Conservation (phyloP, 2,329 filamentous ascomycete species). For the Penicillium sp. region DNA sequence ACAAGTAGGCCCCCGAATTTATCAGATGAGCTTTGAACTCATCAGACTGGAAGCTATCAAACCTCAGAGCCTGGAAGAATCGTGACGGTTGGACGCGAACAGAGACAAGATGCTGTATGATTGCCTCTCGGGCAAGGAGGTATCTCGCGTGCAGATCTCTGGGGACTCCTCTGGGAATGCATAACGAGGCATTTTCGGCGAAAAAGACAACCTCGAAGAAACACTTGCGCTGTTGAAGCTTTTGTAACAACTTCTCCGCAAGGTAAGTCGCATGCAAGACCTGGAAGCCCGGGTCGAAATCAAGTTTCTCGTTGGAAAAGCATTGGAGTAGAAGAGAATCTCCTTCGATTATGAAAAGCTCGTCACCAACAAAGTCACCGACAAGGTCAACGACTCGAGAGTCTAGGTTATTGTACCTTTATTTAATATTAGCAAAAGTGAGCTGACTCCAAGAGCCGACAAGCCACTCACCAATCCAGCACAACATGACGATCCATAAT, state of each 20-base stretch:
- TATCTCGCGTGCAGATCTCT: slow-evolving; percentile 49
- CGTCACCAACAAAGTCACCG: slow-evolving; percentile 71
- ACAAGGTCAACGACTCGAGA: slow-evolving; percentile 61
- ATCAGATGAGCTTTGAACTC: slow-evolving; percentile 57
- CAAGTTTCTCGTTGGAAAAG: slow-evolving; percentile 60
- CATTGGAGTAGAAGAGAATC: slow-evolving; percentile 67
- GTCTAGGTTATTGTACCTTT: slow-evolving; percentile 22
- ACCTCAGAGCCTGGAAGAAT: slow-evolving; percentile 29
- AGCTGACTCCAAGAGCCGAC: background rate
- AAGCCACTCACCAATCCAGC: background rate
- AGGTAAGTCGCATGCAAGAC: slow-evolving; percentile 67
- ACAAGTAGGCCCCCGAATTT: slow-evolving; percentile 58
- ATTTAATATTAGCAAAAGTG: background rate
- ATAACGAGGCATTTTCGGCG: slow-evolving; percentile 49
- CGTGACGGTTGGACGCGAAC: slow-evolving; percentile 41
- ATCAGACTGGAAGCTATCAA: slow-evolving; percentile 28
- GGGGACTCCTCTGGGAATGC: slow-evolving; percentile 48
- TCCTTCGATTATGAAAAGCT: slow-evolving; percentile 70
- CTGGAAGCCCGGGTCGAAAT: slow-evolving; percentile 64
- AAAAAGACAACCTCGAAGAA: slow-evolving; percentile 72
- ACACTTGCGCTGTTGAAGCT: slow-evolving; percentile 62
- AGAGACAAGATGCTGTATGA: slow-evolving; percentile 61
- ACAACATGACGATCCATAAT: background rate
- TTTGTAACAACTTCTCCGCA: slow-evolving; percentile 63
- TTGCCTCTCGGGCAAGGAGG: slow-evolving; percentile 58